Conservation (phyloP, 805 yeast species). For the Peterozyma xylosa region DNA sequence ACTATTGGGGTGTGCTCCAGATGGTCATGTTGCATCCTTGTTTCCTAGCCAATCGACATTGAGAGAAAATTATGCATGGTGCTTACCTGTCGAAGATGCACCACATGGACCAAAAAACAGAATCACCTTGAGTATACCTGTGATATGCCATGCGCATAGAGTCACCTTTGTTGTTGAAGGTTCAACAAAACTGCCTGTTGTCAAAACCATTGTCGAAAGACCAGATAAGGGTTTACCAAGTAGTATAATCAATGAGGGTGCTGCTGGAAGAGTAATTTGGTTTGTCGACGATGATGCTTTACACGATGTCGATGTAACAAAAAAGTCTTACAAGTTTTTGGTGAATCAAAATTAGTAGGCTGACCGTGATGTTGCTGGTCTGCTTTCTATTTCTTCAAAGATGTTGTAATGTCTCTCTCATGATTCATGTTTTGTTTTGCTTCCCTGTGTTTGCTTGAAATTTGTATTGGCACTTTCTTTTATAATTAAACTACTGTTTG, state of each 20-base stretch:
- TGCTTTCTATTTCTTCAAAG: no score
- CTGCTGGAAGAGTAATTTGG: constrained; percentile 97
- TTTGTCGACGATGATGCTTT: constrained; percentile 93
- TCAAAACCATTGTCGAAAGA: constrained; percentile 88
- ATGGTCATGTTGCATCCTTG: constrained; percentile 95
- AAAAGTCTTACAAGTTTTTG: constrained; percentile 61
- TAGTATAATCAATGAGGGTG: constrained; percentile 87
- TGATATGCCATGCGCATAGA: constrained; percentile 85
- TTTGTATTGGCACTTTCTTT: background rate
- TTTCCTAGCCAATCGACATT: constrained; percentile 88
- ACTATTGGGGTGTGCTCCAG: constrained; percentile 95
- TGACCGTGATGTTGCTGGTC: background rate
- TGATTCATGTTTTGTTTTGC: background rate
- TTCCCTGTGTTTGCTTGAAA: background rate
- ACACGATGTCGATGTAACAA: constrained; percentile 66
- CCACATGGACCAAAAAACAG: constrained; percentile 84
- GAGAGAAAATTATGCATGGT: constrained; percentile 92
- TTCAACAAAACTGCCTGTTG: constrained; percentile 86
- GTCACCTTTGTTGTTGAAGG: constrained; percentile 97
- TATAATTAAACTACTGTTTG: background rate
- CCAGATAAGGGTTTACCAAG: constrained; percentile 96
- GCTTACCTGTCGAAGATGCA: constrained; percentile 84
- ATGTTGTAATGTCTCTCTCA: no score
- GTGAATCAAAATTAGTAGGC: constrained; percentile 13
- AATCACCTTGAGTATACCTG: constrained; percentile 89